Evolutionary conservation across 2,329 filamentous ascomycete species (phyloP).

Genomic region (Chrysoporthe deuterocubensis): DNA sequence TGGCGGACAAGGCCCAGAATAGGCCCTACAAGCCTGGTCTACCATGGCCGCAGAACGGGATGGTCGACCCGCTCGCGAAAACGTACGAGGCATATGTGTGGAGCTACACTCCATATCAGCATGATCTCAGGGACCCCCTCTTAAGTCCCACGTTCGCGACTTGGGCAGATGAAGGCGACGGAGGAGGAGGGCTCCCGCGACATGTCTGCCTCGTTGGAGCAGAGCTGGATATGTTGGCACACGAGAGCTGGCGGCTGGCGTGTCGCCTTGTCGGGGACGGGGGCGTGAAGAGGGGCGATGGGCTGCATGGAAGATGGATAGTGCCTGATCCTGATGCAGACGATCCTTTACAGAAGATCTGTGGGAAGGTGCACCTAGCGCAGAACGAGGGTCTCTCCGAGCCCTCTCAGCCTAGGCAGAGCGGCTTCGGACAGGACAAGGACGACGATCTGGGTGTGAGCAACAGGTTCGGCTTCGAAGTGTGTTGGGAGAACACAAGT

Average conservation of each 20-base stretch:
- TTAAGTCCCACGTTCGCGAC: conserved; percentile 44
- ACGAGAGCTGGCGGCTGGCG: conserved; percentile 46
- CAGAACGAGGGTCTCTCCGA: conserved; percentile 33
- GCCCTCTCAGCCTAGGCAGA: conserved; percentile 31
- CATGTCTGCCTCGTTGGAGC: conserved; percentile 48
- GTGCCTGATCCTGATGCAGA: conserved; percentile 26
- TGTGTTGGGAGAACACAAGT: background rate
- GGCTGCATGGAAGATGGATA: conserved; percentile 36
- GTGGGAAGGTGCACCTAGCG: conserved; percentile 29
- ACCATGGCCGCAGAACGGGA: conserved; percentile 33
- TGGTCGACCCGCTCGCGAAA: conserved; percentile 35
- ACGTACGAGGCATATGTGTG: conserved; percentile 44
- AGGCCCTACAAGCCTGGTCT: conserved; percentile 44
- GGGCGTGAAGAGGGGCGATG: conserved; percentile 35
- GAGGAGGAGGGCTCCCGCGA: conserved; percentile 38
- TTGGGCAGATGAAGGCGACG: conserved; percentile 15
- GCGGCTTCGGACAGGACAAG: conserved; percentile 34
- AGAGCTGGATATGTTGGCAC: conserved; percentile 51
- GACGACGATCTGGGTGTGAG: conserved; percentile 12
- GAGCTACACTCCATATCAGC: conserved; percentile 44
- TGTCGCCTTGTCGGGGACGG: conserved; percentile 38
- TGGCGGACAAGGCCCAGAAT: conserved; percentile 36
- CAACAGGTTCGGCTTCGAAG: conserved; percentile 37
- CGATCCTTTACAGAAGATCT: conserved; percentile 16
- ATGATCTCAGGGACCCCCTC: conserved; percentile 43